phyloP scores from a whole-genome alignment of 371 early-diverging fungal genomes.

The Apophysomyces ossiformis region DNA sequence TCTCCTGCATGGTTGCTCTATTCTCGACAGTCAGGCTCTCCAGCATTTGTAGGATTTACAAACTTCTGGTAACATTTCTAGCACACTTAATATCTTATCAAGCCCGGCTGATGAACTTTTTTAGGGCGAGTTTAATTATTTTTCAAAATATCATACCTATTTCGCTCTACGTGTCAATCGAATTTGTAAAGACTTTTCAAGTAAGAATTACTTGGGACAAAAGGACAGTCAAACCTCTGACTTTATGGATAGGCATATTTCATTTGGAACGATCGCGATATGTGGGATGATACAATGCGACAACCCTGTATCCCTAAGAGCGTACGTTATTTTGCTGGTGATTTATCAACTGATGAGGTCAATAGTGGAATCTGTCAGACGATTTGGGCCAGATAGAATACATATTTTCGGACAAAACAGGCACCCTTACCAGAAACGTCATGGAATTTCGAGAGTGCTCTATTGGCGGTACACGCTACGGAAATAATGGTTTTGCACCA shows the following conservation, averaged over 20 bases:
- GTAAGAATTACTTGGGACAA: constrained; percentile 52
- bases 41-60: constrained; percentile 54
- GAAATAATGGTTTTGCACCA: constrained; percentile 67
- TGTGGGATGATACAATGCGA: constrained; percentile 79
- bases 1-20: constrained; percentile 37
- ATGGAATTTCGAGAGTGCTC: constrained; percentile 88
- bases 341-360: not conserved
- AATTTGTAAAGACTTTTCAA: constrained; percentile 80
- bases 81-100: not conserved
- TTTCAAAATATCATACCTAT: constrained; percentile 97
- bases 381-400: constrained; percentile 96
- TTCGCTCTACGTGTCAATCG: constrained; percentile 95
- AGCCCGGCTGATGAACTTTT: not conserved
- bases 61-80: constrained; percentile 58
- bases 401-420: constrained; percentile 97
- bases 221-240: constrained; percentile 51
- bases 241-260: constrained; percentile 78
- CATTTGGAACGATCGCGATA: constrained; percentile 84
- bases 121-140: constrained; percentile 82
- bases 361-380: constrained; percentile 91
- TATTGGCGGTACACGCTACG: constrained; percentile 84
- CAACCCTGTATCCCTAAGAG: constrained; percentile 74
- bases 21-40: constrained; percentile 37
- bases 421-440: constrained; percentile 97
- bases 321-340: constrained; percentile 38